Evolutionary conservation across 2,329 filamentous ascomycete species (phyloP).

Genomic region (Fusarium subglutinans): DNA sequence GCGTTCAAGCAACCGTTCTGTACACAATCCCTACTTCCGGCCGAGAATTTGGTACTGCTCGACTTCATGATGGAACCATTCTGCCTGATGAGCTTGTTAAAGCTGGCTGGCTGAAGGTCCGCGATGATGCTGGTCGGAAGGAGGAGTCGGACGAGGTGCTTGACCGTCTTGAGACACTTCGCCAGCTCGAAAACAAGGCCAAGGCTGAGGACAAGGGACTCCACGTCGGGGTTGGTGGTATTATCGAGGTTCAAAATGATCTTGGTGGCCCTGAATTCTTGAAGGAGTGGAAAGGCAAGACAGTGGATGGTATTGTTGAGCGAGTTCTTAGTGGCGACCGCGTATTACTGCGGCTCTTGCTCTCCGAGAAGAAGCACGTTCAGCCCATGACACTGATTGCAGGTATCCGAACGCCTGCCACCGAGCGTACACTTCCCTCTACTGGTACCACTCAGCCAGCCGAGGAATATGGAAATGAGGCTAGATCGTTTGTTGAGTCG

Average conservation of each 20-base stretch:
- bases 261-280: slow-evolving; percentile 81
- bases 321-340: slow-evolving; percentile 92
- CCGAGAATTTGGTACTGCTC: slow-evolving; percentile 87
- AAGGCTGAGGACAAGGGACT: slow-evolving; percentile 82
- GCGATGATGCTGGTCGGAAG: slow-evolving; percentile 92
- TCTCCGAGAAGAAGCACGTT: slow-evolving; percentile 84
- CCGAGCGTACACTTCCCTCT: slow-evolving; percentile 81
- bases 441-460: slow-evolving; percentile 84
- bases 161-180: slow-evolving; percentile 79
- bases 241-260: slow-evolving; percentile 84
- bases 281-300: slow-evolving; percentile 84
- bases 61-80: slow-evolving; percentile 77
- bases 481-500: slow-evolving; percentile 85
- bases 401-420: slow-evolving; percentile 88
- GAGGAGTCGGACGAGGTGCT: slow-evolving; percentile 83
- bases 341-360: slow-evolving; percentile 81
- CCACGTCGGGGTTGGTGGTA: slow-evolving; percentile 73
- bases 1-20: slow-evolving; percentile 82
- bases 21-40: slow-evolving; percentile 88
- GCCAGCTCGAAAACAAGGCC: slow-evolving; percentile 79
- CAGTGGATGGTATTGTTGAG: slow-evolving; percentile 87
- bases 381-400: slow-evolving; percentile 91
- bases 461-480: slow-evolving; percentile 90
- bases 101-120: slow-evolving; percentile 91
- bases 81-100: slow-evolving; percentile 86